Evolutionary conservation across 345 rosid species (phyloP), one percentile per base, ranked within the genome.

Genomic region (Hibiscus trionum): DNA sequence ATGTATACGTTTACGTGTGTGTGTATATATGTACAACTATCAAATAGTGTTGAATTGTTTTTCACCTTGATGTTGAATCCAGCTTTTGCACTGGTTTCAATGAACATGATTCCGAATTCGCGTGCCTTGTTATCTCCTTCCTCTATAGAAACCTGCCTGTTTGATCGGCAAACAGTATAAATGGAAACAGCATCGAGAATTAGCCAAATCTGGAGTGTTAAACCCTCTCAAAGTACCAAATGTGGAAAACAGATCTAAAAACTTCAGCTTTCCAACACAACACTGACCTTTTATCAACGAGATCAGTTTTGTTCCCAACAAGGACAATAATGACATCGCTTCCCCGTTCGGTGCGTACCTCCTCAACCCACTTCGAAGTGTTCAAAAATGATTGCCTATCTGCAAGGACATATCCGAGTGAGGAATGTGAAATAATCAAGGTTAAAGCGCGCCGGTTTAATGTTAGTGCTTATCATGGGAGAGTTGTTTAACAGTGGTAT

Each of bases 111-210:
- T 62, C 97, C 96, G 71, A 75, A 79, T 71, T 93, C 98, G 21
- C 86, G 85, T 77, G 97, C 87, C 80, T 88, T 93, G 82, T 80
- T 83, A 69, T 91, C 97, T 56, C 98, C 98, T 73, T 93, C 98
- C 84, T 93, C 98, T 62, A 88, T 91, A 0, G 98, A 91, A n/a
- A 91, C 98, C 75, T 93, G 97, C 83, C 98, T 93, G 84, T 78
- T 74, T 53, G 61, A 72, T 64, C 39, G 57, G 60, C 44, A 69
- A 24, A 75, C 26, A 44, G 37, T 29, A 56, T 4, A 33, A 31
- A 42, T 17, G 33, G 31, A 75, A 19, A 70, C 35, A 44, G 14
- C 66, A 58, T 66, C 15, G 47, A 66, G 21, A 53, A 55, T 56
- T 5, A n/a, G 33, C 37, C 3, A n/a, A 37, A 62, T 27, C 67